Base-by-base conservation (phyloP, 306 rosid genomes). In the Castanopsis chinensis region DNA sequence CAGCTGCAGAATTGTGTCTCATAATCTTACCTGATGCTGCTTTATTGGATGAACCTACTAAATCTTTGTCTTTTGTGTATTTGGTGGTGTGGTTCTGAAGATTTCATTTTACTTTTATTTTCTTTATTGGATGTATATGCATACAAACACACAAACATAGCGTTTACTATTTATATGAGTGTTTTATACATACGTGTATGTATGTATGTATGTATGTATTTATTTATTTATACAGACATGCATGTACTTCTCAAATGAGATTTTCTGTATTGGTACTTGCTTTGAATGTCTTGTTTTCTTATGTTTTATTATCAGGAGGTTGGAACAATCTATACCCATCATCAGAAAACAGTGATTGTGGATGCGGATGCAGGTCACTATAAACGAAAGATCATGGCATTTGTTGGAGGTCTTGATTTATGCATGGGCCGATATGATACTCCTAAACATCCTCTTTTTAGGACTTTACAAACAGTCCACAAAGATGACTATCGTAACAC, bases 351-450 rank as follows among this genome's bases (percentile, higher is more conserved):
- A 55, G 97, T 94, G 41, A 88, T 92, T 77, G 95, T 94, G 59
- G 98, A 92, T 88, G 92, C 91, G 60, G 97, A 94, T 85, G 95
- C 91, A 19, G 97, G 91, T 12, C 83, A 92, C 10, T 6, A 83
- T 71, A 87, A 69, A 84, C 84, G 98, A 87, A 90, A 94, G 86
- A 90, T 94, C 78, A 25, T 69, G 70, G 94, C 97, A 71, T 94
- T 92, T 82, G 90, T 94, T 41, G 98, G 98, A 81, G 98, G 98
- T 56, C 97, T 94, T 84, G 98, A 94, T 83, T 81, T 94, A 65
- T 90, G 97, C 81, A 67, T 64, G 32, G 99, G 99, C 6, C 89
- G 97, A 78, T 92, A 94, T 41, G 99, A 94, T 77, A 85, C 93
- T 25, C 97, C 94, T 3, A 63, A 79, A 4, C 99, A 94, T 87